These are phyloP conservation scores for Aaosphaeria arxii DNA, from an alignment of 2,329 filamentous ascomycete species.

Conservation along the genomic window DNA sequence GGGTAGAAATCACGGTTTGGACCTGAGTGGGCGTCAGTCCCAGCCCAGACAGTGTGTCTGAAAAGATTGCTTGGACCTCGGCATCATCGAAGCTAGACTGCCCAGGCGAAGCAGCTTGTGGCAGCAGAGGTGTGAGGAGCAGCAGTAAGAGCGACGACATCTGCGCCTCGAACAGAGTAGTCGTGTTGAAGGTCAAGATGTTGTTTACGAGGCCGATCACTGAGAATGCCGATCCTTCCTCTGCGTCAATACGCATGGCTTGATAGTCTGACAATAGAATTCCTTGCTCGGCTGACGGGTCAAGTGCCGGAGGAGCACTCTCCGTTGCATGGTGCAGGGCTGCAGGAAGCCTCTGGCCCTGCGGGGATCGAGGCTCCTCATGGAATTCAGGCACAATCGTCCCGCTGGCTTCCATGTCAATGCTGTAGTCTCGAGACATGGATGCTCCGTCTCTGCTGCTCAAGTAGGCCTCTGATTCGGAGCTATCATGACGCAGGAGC, in stretches of 20 bases:
- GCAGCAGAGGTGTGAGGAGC: conserved; percentile 45
- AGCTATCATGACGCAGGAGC: conserved; percentile 38
- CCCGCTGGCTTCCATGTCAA: conserved; percentile 41
- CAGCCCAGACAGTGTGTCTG: conserved; percentile 37
- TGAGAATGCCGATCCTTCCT: conserved; percentile 35
- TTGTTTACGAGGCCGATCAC: conserved; percentile 42
- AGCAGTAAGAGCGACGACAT: conserved; percentile 47
- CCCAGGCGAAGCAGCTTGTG: conserved; percentile 36
- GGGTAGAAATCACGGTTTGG: conserved; percentile 38
- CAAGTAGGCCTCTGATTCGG: conserved; percentile 36
- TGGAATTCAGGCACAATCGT: conserved; percentile 38
- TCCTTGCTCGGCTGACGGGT: conserved; percentile 22
- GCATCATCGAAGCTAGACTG: conserved; percentile 22
- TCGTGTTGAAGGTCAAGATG: conserved; percentile 42
- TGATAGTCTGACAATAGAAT: conserved; percentile 37
- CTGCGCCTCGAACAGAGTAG: conserved; percentile 44
- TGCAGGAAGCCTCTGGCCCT: conserved; percentile 13
- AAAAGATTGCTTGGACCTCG: conserved; percentile 37
- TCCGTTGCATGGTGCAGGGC: conserved; percentile 17
- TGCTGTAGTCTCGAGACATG: conserved; percentile 19
- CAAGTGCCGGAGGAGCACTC: conserved; percentile 21
- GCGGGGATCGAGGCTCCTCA: conserved; percentile 24
- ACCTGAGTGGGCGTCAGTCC: conserved; percentile 39
- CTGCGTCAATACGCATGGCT: conserved; percentile 31
- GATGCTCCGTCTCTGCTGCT: conserved; percentile 30